Percentiles rank a stretch among this genome's conserved stretches.
phyloP scores from a whole-genome alignment of 2,329 filamentous ascomycete genomes.

The Stagonosporopsis cucurbitacearum region DNA sequence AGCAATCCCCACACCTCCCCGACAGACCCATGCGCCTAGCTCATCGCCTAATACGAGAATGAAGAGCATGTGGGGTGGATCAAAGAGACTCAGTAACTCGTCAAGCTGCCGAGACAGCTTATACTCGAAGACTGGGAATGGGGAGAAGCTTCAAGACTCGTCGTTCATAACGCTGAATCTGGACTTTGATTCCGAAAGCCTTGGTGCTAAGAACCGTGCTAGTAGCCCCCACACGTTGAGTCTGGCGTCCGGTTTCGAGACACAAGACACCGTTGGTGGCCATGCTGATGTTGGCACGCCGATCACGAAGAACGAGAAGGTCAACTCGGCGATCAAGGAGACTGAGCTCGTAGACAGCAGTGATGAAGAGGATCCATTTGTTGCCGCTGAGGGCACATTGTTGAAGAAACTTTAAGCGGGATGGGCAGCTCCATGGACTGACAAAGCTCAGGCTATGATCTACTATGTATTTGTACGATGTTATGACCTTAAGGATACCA shows the following conservation, averaged over 20 bases:
- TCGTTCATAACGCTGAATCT: constrained; percentile 26
- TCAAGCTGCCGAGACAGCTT: constrained; percentile 21
- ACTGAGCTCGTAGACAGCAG: constrained; percentile 6
- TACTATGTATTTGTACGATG: constrained; percentile 14
- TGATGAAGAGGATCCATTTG: constrained; percentile 12
- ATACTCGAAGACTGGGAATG: constrained; percentile 23
- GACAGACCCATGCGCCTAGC: constrained; percentile 25
- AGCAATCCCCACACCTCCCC: constrained; percentile 30
- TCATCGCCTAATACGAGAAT: constrained; percentile 30
- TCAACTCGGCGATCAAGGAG: constrained; percentile 1
- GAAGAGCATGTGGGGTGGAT: constrained; percentile 35
- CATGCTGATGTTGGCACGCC: neutral
- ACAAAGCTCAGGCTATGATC: neutral
- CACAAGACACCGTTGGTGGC: constrained; percentile 27
- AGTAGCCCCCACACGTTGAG: constrained; percentile 16
- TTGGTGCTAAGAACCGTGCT: neutral
- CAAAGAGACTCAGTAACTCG: constrained; percentile 20
- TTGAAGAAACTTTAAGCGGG: constrained; percentile 8
- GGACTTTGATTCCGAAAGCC: constrained; percentile 23
- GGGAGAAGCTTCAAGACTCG: constrained; percentile 9
- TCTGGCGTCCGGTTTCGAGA: constrained; percentile 26
- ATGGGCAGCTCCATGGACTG: neutral
- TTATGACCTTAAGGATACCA: constrained; percentile 2
- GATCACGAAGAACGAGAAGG: constrained; percentile 6
- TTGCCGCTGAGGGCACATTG: constrained; percentile 8